Conservation (phyloP, 164 flowering plant species). For the Piper longum region DNA sequence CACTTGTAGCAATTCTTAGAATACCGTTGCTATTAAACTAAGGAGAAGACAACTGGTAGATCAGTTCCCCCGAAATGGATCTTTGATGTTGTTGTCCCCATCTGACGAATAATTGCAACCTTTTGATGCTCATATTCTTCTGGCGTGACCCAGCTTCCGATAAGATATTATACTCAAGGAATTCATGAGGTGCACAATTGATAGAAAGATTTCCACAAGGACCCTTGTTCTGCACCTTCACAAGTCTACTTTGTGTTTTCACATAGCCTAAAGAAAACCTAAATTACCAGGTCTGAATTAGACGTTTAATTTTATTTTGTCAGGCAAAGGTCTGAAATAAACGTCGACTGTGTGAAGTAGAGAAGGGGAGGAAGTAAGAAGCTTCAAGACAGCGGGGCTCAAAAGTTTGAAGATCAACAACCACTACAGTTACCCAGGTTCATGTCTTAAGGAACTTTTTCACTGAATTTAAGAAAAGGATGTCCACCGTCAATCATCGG, state of each 20-base stretch:
- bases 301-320: no score
- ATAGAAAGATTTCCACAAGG: slow-evolving; percentile 14
- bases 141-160: slow-evolving; percentile 3
- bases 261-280: neutral
- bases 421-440: no score
- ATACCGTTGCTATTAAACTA: slow-evolving; percentile 10
- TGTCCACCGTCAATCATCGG: no score
- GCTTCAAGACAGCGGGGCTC: no score
- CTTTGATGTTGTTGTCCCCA: slow-evolving; percentile 1
- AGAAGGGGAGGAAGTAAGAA: no score
- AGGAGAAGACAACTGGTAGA: slow-evolving; percentile 11
- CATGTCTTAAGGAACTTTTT: no score
- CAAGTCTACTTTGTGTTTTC: neutral
- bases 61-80: slow-evolving; percentile 15
- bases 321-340: no score
- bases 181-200: slow-evolving; percentile 24
- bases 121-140: slow-evolving; percentile 16
- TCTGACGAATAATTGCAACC: slow-evolving; percentile 6
- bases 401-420: no score
- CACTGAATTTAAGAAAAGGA: no score
- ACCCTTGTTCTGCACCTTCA: slow-evolving; percentile 3
- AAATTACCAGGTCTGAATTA: no score
- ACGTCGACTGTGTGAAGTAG: no score
- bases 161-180: neutral
- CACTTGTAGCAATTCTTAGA: slow-evolving; percentile 22